Percentiles rank a stretch among this genome's conserved stretches.
These are phyloP conservation scores for Pythium phragmitis DNA, from an alignment of 352 stramenopile genomes.

Conservation along the genomic window DNA sequence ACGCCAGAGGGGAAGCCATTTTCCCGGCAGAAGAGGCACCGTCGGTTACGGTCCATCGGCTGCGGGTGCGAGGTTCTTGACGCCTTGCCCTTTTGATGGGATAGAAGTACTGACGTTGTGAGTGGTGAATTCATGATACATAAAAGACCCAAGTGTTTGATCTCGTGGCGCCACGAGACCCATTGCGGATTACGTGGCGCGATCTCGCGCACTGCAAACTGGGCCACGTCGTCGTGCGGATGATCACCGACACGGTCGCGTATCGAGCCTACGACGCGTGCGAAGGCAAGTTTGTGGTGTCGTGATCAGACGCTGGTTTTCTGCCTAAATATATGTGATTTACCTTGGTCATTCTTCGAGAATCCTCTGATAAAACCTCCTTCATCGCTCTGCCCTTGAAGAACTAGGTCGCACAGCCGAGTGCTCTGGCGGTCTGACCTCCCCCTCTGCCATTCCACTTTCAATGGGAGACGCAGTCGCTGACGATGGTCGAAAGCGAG, in stretches of 20 bases:
- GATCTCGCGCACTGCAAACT: slow-evolving; percentile 56
- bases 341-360: too few species aligned
- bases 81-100: slow-evolving; percentile 2
- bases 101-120: background rate
- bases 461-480: background rate
- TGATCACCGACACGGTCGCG: slow-evolving; percentile 60
- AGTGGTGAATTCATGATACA: background rate
- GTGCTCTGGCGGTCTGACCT: background rate
- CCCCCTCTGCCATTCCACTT: background rate
- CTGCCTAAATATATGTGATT: too few species aligned
- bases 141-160: slow-evolving; percentile 65
- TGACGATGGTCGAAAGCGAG: slow-evolving; percentile 7
- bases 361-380: background rate
- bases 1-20: slow-evolving; percentile 38
- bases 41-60: slow-evolving; percentile 8
- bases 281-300: slow-evolving; percentile 36
- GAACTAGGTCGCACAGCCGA: background rate
- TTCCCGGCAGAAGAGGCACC: background rate
- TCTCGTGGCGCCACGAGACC: slow-evolving; percentile 40
- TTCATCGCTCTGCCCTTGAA: background rate
- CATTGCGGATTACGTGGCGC: slow-evolving; percentile 50
- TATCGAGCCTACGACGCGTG: slow-evolving; percentile 53
- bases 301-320: background rate
- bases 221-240: slow-evolving; percentile 50
- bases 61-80: slow-evolving; percentile 34